phyloP scores from a whole-genome alignment of 805 yeast species.

The Cyberlindnera maritima region DNA sequence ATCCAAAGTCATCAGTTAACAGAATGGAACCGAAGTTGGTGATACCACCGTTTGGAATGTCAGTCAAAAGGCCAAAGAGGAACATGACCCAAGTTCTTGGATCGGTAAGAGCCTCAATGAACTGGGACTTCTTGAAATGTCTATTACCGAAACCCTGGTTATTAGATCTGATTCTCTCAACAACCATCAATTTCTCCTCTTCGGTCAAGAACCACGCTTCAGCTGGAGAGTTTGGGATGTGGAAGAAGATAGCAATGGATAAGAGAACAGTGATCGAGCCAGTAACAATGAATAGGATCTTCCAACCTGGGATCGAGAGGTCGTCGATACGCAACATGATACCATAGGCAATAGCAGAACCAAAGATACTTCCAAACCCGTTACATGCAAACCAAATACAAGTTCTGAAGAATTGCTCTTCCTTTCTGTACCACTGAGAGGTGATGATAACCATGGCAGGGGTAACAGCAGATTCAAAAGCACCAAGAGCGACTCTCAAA shows the following conservation, averaged over 20 bases:
- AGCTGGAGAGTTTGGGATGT: conserved; percentile 56
- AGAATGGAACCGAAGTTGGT: conserved; percentile 21
- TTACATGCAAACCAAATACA: conserved; percentile 42
- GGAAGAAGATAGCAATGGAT: conserved; percentile 45
- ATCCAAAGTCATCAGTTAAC: conserved; percentile 22
- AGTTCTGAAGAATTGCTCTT: conserved; percentile 42
- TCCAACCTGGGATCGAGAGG: conserved; percentile 54
- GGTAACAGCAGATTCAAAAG: conserved; percentile 49
- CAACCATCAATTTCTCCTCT: conserved; percentile 44
- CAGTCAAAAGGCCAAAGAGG: conserved; percentile 36
- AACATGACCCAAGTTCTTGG: conserved; percentile 47
- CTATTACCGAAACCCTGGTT: conserved; percentile 58
- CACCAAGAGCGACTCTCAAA: conserved; percentile 47
- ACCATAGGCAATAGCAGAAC: conserved; percentile 56
- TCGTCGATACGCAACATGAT: conserved; percentile 34
- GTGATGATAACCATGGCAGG: conserved; percentile 58
- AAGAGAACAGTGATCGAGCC: conserved; percentile 57
- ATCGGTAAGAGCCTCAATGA: conserved; percentile 49
- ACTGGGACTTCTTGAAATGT: conserved; percentile 52
- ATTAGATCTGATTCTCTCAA: conserved; percentile 50
- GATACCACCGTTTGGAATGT: conserved; percentile 52
- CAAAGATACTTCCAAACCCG: conserved; percentile 45
- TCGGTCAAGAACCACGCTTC: conserved; percentile 45
- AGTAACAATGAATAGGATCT: conserved; percentile 51
- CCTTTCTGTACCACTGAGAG: conserved; percentile 52